Conservation (phyloP, 495 filamentous ascomycete genomes). For the Jackrogersella multiformis region DNA sequence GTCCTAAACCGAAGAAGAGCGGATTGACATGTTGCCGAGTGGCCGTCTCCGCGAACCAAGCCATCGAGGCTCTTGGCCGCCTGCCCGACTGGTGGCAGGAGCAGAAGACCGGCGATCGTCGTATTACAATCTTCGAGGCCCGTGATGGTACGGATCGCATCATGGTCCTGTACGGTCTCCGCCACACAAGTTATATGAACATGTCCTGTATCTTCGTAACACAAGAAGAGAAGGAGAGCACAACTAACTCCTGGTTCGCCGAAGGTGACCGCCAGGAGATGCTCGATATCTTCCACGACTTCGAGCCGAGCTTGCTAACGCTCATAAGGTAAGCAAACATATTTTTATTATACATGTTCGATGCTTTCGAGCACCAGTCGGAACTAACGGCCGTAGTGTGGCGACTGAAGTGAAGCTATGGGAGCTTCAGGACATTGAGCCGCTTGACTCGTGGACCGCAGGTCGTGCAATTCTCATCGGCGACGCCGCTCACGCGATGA, state of each 20-base stretch:
- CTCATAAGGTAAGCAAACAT: conserved; percentile 35
- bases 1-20: conserved; percentile 53
- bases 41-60: conserved; percentile 54
- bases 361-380: conserved; percentile 14
- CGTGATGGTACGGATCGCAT: conserved; percentile 55
- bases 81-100: conserved; percentile 46
- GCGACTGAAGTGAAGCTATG: conserved; percentile 45
- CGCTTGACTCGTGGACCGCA: conserved; percentile 49
- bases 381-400: conserved; percentile 18
- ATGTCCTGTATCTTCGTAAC: conserved; percentile 40
- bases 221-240: conserved; percentile 32
- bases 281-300: conserved; percentile 51
- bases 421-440: conserved; percentile 58
- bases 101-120: conserved; percentile 34
- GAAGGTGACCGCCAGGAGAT: conserved; percentile 51
- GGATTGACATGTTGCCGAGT: conserved; percentile 65
- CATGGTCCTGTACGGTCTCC: conserved; percentile 59
- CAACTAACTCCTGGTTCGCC: conserved; percentile 43
- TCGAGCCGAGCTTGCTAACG: conserved; percentile 45
- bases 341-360: not conserved
- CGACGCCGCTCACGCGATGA: conserved; percentile 58
- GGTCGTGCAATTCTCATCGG: conserved; percentile 53
- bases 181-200: conserved; percentile 50
- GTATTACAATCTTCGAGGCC: conserved; percentile 48
- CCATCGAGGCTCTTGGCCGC: conserved; percentile 46